phyloP scores from a whole-genome alignment of 108 stramenopile species.

The Nannochloropsis granulata region DNA sequence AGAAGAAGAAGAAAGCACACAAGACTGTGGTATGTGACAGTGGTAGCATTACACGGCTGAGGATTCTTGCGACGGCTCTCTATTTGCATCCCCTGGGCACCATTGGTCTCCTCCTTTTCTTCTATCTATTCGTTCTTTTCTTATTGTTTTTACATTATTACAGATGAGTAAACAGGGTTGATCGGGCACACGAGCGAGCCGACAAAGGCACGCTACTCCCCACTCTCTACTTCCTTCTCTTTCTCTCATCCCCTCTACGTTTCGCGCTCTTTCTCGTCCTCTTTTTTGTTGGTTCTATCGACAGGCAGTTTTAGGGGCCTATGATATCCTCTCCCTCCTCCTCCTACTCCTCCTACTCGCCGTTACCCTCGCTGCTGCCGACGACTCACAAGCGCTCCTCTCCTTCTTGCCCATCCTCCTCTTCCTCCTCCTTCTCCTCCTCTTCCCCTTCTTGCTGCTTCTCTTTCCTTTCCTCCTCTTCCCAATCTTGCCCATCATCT shows the following conservation, averaged over 20 bases:
- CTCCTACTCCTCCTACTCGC: neutral
- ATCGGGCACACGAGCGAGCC: too few species aligned
- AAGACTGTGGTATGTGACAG: neutral
- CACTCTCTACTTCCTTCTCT: neutral
- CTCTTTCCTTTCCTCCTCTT: neutral
- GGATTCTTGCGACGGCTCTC: too few species aligned
- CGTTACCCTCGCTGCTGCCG: too few species aligned
- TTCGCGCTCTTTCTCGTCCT: neutral
- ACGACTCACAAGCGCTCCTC: too few species aligned
- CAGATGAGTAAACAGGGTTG: neutral
- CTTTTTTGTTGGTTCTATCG: neutral
- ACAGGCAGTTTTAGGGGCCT: neutral
- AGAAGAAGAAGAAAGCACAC: neutral
- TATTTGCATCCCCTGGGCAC: too few species aligned
- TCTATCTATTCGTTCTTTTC: neutral
- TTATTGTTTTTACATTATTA: neutral
- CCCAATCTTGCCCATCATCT: too few species aligned
- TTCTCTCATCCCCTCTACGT: neutral
- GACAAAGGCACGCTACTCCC: too few species aligned
- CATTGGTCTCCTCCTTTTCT: neutral
- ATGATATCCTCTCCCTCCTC: neutral
- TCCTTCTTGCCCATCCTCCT: neutral
- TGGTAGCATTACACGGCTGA: too few species aligned
- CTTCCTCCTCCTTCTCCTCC: neutral
- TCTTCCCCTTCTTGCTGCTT: neutral